These are phyloP conservation scores for Colletotrichum caudatum DNA, from an alignment of 2,329 filamentous ascomycete genomes.

Conservation along the genomic window DNA sequence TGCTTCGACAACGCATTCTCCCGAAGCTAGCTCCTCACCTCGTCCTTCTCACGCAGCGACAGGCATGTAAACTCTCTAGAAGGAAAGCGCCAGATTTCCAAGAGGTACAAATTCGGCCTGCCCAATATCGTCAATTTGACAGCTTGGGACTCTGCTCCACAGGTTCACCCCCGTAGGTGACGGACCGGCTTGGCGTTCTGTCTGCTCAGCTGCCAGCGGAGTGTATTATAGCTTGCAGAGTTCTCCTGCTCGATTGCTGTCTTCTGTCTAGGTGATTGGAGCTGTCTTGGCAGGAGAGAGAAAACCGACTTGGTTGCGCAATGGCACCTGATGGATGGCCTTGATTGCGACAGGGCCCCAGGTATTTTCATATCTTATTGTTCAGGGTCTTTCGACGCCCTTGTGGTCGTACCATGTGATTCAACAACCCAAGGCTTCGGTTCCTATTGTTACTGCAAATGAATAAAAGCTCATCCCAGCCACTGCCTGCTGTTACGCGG, in stretches of 20 bases:
- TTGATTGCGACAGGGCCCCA: neutral
- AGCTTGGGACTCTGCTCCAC: neutral
- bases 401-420: neutral
- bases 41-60: neutral
- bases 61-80: neutral
- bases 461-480: neutral
- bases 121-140: neutral
- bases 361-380: neutral
- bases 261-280: neutral
- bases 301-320: neutral
- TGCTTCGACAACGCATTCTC: neutral
- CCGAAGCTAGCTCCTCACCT: neutral
- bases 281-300: neutral
- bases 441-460: slow-evolving; percentile 12
- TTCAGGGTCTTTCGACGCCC: neutral
- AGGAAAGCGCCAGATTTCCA: neutral
- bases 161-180: neutral
- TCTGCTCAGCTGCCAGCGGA: no score
- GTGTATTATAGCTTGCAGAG: neutral
- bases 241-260: no score
- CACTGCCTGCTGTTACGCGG: neutral
- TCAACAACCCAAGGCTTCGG: neutral
- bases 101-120: neutral
- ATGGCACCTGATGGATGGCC: neutral
- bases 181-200: neutral